Base-by-base conservation (phyloP, 139 green algal genomes). In the Picocystis salinarum region DNA sequence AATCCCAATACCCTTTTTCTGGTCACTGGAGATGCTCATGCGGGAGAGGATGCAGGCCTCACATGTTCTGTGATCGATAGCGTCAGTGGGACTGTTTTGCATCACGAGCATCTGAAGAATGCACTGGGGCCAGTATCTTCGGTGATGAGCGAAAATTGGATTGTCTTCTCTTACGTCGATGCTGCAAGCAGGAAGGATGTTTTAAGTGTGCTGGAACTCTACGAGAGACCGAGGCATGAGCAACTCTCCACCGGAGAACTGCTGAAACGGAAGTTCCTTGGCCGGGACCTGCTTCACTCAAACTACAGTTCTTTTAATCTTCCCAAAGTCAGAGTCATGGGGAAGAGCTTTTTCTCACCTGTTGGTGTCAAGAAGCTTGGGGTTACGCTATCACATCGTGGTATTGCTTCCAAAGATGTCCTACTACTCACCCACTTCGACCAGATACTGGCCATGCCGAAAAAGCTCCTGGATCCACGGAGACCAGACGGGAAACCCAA, bases 1-100 rank as follows among this genome's bases (percentile, higher is more conserved):
- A 88, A 83, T 62, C 76, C 73, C 45, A 95, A 94, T 67, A 66
- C 64, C 4, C 40, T 89, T 11, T 70, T 95, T n/a, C 49, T 93
- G 13, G 83, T 73, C 6, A 77, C 58, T 0, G 76, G 76, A n/a
- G n/a, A n/a, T n/a, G n/a, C n/a, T n/a, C n/a, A n/a, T n/a, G n/a
- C n/a, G n/a, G n/a, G n/a, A n/a, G n/a, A n/a, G n/a, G n/a, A n/a
- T n/a, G n/a, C n/a, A n/a, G n/a, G n/a, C n/a, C n/a, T n/a, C n/a
- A 62, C 50, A 0, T 47, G 64, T 4, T 20, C 41, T 28, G 37
- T 94, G n/a, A 17, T 96, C 23, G 82, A 95, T 62, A 79, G 62
- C 0, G 77, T 86, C 6, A 92, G 67, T 2, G 85, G 85, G 2
- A 52, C 49, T 4, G 48, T 89, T 23, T 56, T 93, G 27, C 68